Base-by-base conservation (phyloP, 192 early-diverging fungal genomes). In the Gorgonomyces haynaldii region DNA sequence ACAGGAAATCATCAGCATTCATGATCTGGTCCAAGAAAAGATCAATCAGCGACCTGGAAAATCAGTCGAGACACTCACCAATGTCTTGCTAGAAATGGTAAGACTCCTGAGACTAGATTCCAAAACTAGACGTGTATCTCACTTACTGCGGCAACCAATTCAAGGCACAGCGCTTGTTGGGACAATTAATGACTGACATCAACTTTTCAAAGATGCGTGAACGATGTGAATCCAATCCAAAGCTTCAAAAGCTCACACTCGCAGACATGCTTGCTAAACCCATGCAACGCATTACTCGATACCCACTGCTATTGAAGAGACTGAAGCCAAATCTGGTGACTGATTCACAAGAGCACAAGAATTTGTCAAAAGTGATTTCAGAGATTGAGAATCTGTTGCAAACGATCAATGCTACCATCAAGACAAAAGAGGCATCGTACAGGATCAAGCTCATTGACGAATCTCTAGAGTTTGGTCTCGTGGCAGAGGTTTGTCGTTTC, bases 211-310 rank as follows among this genome's bases (percentile, higher is more conserved):
- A 64, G 29, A 6, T 47, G 6, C 20, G 52, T 15, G 16, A 69
- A 42, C 36, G 43, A 29, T 71, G 69, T 39, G 69, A 71, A 58
- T n/a, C 50, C 4, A 67, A 71, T 34, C 69, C 69, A 15, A 58
- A 54, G 42, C 61, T 71, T 12, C 30, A 64, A 16, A 71, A 71
- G 29, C 57, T 71, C 1, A 27, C 37, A 16, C 38, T 71, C 3
- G 48, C 69, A 17, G 66, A 71, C 35, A 46, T 65, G 32, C 39
- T 73, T 4, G 54, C 69, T 16, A 73, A 70, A 37, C 70, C 70
- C 3, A 72, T 73, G 68, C 70, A 73, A 29, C 50, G 64, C 30
- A 59, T 73, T 23, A 73, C 70, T 17, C 43, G 70, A 28, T 70
- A 70, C 43, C 70, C 70, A 7, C 47, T 73, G 9, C 42, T 73